Evolutionary conservation across 2,329 filamentous ascomycete genomes (phyloP).

Genomic region (Aspergillus novoparasiticus): DNA sequence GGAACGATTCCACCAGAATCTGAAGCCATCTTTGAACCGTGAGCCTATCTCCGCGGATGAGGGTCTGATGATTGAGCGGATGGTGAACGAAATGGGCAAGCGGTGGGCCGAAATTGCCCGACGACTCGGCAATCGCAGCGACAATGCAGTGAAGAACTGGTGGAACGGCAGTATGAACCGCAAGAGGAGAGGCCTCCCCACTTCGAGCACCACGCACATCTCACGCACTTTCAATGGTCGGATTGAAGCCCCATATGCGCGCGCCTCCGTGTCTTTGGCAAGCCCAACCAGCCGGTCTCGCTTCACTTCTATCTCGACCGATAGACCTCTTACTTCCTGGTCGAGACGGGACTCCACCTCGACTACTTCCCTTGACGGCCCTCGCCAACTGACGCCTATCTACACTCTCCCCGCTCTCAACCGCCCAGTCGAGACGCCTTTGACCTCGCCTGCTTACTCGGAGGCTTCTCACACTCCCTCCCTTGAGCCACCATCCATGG

Average conservation of each 20-base stretch:
- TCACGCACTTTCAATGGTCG: conserved; percentile 40
- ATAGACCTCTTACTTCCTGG: conserved; percentile 26
- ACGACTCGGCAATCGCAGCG: conserved; percentile 78
- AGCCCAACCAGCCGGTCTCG: conserved; percentile 33
- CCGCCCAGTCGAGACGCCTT: conserved; percentile 55
- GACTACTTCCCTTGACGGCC: conserved; percentile 21
- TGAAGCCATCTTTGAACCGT: conserved; percentile 75
- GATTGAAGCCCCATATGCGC: conserved; percentile 42
- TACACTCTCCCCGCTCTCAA: conserved; percentile 42
- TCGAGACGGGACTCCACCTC: conserved; percentile 28
- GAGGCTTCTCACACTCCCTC: conserved; percentile 61
- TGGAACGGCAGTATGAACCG: conserved; percentile 94
- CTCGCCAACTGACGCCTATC: conserved; percentile 41
- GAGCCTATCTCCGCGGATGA: conserved; percentile 73
- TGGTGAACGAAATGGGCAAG: conserved; percentile 79
- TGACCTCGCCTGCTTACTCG: conserved; percentile 67
- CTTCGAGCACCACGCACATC: conserved; percentile 37
- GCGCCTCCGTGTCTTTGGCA: conserved; percentile 29
- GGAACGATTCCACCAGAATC: conserved; percentile 90
- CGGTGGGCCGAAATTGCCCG: conserved; percentile 93
- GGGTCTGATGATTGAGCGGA: conserved; percentile 71
- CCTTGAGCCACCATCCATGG: conserved; percentile 67
- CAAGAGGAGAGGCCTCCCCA: conserved; percentile 55
- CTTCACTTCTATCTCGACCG: conserved; percentile 28
- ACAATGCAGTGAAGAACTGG: conserved; percentile 98